phyloP scores from a whole-genome alignment of 2,329 filamentous ascomycete genomes.

The Aspergillus pseudoviridinutans region DNA sequence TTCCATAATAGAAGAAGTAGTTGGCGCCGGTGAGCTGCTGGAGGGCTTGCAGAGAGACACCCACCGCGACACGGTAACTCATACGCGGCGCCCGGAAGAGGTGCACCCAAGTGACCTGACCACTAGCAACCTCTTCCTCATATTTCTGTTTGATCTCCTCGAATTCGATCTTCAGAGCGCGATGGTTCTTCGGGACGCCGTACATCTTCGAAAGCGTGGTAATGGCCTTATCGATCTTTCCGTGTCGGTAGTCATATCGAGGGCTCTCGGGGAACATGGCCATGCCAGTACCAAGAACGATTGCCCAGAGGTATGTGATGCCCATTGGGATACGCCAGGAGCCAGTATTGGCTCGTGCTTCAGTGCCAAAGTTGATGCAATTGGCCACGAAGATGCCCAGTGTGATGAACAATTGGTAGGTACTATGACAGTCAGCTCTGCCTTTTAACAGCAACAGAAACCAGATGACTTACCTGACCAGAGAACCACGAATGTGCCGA shows the following conservation, averaged over 20 bases:
- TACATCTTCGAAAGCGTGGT: constrained; percentile 52
- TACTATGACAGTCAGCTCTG: constrained; percentile 20
- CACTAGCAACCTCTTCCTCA: constrained; percentile 44
- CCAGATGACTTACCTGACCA: constrained; percentile 30
- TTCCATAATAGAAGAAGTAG: constrained; percentile 53
- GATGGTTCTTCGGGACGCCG: constrained; percentile 50
- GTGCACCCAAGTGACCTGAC: constrained; percentile 29
- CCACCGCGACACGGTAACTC: constrained; percentile 39
- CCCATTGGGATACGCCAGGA: constrained; percentile 52
- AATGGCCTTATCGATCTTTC: constrained; percentile 49
- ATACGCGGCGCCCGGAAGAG: constrained; percentile 43
- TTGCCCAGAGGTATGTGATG: constrained; percentile 54
- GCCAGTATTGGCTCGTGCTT: constrained; percentile 30
- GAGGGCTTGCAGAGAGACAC: constrained; percentile 39
- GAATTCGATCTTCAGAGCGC: constrained; percentile 50
- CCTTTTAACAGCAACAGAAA: not conserved
- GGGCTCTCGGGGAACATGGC: constrained; percentile 55
- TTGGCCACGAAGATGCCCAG: constrained; percentile 46
- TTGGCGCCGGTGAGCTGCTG: constrained; percentile 45
- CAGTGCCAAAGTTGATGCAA: constrained; percentile 46
- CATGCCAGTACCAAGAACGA: constrained; percentile 53
- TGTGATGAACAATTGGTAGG: constrained; percentile 47
- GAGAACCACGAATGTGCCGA: constrained; percentile 42
- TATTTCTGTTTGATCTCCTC: constrained; percentile 54
- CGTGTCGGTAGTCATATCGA: constrained; percentile 56